Base-by-base conservation (phyloP, 805 yeast genomes). In the Candida sakaeoensis region DNA sequence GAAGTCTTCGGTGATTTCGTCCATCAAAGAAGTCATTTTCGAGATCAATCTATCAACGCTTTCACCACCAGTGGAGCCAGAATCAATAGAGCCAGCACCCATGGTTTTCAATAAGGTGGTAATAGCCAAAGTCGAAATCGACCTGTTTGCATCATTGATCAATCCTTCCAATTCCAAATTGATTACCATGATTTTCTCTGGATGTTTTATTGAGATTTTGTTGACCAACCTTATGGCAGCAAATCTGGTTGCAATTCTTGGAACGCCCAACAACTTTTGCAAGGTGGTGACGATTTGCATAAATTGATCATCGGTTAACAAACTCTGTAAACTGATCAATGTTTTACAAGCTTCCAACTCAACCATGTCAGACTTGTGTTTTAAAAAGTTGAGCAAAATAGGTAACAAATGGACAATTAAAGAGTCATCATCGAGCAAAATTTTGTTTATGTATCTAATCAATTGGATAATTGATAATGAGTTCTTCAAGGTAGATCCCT, bases 81-180 rank as follows among this genome's bases (percentile, higher is more conserved):
- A 55, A 45, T 61, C 68, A 30, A 64, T 46, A 19, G 71, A 60
- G 37, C 73, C 72, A 46, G 87, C 83, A 48, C 90, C 89, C 58
- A 97, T 96, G 2, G 98, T 91, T 68, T 91, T 93, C 62, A 93
- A 77, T 56, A 93, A 72, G 2, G 98, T 91, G 24, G 98, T 93
- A 59, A 93, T 93, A 19, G 99, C 97, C 63, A 88, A 91, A 12
- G 99, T 93, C 10, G 98, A 91, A 49, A 93, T 80, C 24, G 96
- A 82, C 65, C 96, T 80, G 67, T 87, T 89, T 18, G 90, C 60
- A 61, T 91, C 98, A 57, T 83, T 82, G 54, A 93, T 86, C 59
- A 93, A 74, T 23, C 79, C 68, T 65, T 93, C 98, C 55, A 93
- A 75, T 60, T 90, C 97, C 37, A 75, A 68, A 57, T 88, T 93